Percentiles rank a stretch among this genome's conserved stretches.
Evolutionary conservation across 805 yeast genomes (phyloP).

Genomic region (Candida coquimbonensis): DNA sequence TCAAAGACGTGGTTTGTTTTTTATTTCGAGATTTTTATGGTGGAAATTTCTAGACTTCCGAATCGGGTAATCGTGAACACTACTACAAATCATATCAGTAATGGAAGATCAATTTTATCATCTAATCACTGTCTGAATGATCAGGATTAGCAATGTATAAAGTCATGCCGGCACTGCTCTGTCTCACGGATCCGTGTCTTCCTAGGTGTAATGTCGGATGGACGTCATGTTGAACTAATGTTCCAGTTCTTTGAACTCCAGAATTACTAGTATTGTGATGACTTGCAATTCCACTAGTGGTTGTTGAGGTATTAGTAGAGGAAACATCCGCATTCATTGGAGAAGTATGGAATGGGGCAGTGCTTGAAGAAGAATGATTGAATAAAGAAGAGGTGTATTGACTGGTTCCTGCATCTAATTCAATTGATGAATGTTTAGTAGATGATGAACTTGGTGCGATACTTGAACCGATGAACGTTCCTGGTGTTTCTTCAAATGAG

Average conservation of each 20-base stretch:
- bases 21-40: conserved; percentile 40
- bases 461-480: neutral
- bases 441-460: conserved; percentile 2
- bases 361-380: neutral
- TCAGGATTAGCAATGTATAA: conserved; percentile 57
- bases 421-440: neutral
- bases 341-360: neutral
- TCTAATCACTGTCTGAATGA: conserved; percentile 21
- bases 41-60: conserved; percentile 5
- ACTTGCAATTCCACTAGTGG: neutral
- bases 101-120: too few relatives aligned
- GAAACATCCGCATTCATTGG: neutral
- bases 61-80: conserved; percentile 4
- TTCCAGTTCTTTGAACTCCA: conserved; percentile 15
- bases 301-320: neutral
- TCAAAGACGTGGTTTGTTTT: conserved; percentile 29
- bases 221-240: conserved; percentile 15
- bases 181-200: conserved; percentile 30
- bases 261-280: neutral
- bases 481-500: conserved; percentile 1
- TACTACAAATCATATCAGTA: neutral
- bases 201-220: conserved; percentile 19
- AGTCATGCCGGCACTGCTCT: conserved; percentile 30
- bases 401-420: neutral
- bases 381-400: conserved; percentile 1